These are phyloP conservation scores for Trametes hirsuta DNA, from an alignment of 1,284 basidiomycete species.

Conservation along the genomic window DNA sequence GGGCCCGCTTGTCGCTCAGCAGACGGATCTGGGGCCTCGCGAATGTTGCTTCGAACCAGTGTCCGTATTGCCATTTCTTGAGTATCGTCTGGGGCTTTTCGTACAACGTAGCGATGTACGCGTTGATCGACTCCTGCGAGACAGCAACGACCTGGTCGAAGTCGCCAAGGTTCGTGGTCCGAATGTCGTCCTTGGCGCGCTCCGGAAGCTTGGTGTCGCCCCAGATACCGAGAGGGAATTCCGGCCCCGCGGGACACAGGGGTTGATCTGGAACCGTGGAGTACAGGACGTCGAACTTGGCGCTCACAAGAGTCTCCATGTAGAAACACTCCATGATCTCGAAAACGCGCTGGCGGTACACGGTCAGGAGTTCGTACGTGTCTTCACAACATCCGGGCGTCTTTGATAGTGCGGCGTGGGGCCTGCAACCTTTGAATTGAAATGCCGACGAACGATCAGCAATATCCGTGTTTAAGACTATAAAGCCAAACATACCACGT, in stretches of 20 bases:
- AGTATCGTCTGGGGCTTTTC: conserved; percentile 15
- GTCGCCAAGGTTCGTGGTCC: conserved; percentile 30
- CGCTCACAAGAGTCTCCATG: too few species aligned
- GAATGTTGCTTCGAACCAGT: conserved; percentile 33
- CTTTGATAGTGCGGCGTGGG: too few species aligned
- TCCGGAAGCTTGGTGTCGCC: conserved; percentile 10
- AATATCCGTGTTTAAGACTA: too few species aligned
- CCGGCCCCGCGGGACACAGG: neutral
- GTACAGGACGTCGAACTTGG: neutral
- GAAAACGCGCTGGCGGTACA: too few species aligned
- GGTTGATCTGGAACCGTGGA: neutral
- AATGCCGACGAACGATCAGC: too few species aligned
- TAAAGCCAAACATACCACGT: too few species aligned
- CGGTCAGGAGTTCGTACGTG: too few species aligned
- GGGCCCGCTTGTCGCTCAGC: conserved; percentile 31
- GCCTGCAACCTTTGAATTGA: too few species aligned
- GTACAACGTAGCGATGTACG: conserved; percentile 29
- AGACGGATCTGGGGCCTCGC: conserved; percentile 31
- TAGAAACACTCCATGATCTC: too few species aligned
- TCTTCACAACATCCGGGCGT: too few species aligned
- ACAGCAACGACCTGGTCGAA: conserved; percentile 38
- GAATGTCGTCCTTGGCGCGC: conserved; percentile 5
- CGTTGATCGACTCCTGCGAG: conserved; percentile 36
- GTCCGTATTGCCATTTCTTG: conserved; percentile 29
- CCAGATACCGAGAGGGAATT: conserved; percentile 14